Evolutionary conservation across 2,329 filamentous ascomycete species (phyloP), one percentile per base, ranked within the genome.

Genomic region (Didymella segeticola): DNA sequence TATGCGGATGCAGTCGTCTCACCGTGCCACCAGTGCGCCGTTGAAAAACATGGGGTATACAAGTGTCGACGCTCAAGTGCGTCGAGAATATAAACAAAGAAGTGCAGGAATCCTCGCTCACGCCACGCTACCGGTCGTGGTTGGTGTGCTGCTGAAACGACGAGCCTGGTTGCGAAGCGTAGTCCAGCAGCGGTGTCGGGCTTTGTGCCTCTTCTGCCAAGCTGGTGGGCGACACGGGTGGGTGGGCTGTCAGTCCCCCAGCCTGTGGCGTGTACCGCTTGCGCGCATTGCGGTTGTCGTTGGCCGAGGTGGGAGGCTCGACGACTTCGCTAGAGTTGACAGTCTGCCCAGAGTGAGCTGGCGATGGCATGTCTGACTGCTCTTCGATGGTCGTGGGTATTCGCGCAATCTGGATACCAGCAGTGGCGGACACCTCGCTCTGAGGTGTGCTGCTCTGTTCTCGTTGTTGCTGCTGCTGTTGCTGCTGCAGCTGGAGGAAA

Each of bases 111-210:
- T n/a, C 27, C 20, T 29, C 20, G n/a, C 5, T 27, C 22, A 27
- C 14, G 9, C 17, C 39, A 26, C 29, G 37, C 64, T 70, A 73
- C 55, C 68, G 66, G 53, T 73, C 61, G 55, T 72, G 69, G 47
- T 71, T 47, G 41, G 36, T 54, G 22, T 45, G 51, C 31, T 48
- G 45, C 41, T 46, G 45, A 19, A 27, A 34, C 4, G 51, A 36
- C 34, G 45, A 30, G 12, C 34, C 27, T 20, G 33, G 27, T 20
- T 19, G 23, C 17, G 45, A 34, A n/a, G 41, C 41, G 20, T 45
- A 12, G 36, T 54, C 51, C 41, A 54, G 33, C 45, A 54, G 45
- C 9, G 39, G 41, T 26, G 39, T 54, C 15, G 51, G 51, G 17
- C 51, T 54, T n/a, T 54, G 51, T 2, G 41, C 37, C 34, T 48